Base-by-base conservation (phyloP, 345 rosid genomes). In the Lumnitzera racemosa region DNA sequence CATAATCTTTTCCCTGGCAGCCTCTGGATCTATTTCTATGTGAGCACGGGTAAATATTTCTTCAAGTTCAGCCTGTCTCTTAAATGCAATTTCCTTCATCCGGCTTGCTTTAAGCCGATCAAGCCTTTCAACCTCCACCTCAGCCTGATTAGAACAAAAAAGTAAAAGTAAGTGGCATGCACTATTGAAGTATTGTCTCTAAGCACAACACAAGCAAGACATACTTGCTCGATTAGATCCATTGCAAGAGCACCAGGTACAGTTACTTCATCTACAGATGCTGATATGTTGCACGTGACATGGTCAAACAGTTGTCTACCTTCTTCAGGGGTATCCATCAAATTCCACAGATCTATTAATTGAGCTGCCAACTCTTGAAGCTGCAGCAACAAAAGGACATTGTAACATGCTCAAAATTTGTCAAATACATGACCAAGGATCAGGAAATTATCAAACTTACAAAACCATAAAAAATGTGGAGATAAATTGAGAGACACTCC, bases 81-180 rank as follows among this genome's bases (percentile, higher is more conserved):
- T 95, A 70, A 95, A 81, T 6, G 97, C 97, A 63, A 95, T 88
- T 74, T 95, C 99, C 77, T 95, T 86, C 99, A 95, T 95, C 62
- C 87, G 71, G 83, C 99, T 95, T 11, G 89, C 80, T 80, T 95
- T 90, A 63, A 86, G 84, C 78, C 77, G 89, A 81, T 95, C 97
- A 63, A 95, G 95, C 78, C 99, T 83, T 59, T 85, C 95, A 46
- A 88, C 99, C 74, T 95, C 99, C 48, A 90, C 89, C 75, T 83
- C 90, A 12, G 96, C 95, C 99, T 94, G 74, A 63, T 55, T 12
- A 56, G 7, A 58, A 20, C 58, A 62, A 8, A 48, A 60, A 17
- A 57, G 16, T 20, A 54, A 62, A 57, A 58, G 41, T 63, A 36
- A 36, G 43, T 36, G 52, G 13, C 16, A 49, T 7, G 52, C 20